These are phyloP conservation scores for Sugiyamaella xylanicola DNA, from an alignment of 1,139 yeast genomes.

Conservation along the genomic window DNA sequence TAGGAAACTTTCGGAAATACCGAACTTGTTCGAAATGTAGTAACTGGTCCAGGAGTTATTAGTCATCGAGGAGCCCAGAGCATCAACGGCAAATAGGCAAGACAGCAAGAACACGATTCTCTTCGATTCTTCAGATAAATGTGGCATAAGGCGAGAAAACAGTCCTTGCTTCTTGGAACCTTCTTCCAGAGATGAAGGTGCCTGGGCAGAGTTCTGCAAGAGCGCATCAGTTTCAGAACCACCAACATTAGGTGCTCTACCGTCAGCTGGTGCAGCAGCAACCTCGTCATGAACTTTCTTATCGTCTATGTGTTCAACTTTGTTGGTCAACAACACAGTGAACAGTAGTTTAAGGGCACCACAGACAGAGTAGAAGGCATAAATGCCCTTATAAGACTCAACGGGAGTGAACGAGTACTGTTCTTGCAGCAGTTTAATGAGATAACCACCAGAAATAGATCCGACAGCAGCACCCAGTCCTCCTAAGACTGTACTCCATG, in stretches of 20 bases:
- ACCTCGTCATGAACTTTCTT: constrained; percentile 19
- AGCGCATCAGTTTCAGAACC: constrained; percentile 22
- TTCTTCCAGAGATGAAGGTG: too few relatives aligned
- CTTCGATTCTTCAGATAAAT: constrained; percentile 31
- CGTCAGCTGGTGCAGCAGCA: constrained; percentile 2
- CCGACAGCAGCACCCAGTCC: constrained; percentile 74
- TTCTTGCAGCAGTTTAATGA: constrained; percentile 50
- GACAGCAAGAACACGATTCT: constrained; percentile 41
- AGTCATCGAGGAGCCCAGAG: constrained; percentile 80
- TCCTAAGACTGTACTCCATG: constrained; percentile 62
- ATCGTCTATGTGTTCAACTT: constrained; percentile 50
- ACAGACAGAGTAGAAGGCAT: constrained; percentile 55
- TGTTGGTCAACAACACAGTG: constrained; percentile 56
- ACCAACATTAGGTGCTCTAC: constrained; percentile 4
- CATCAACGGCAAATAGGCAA: constrained; percentile 66
- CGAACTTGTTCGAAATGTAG: constrained; percentile 51
- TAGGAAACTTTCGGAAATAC: constrained; percentile 36
- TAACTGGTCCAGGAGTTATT: constrained; percentile 81
- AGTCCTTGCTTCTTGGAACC: background rate
- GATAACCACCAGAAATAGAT: constrained; percentile 59
- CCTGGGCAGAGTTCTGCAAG: constrained; percentile 3
- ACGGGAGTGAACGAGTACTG: constrained; percentile 41
- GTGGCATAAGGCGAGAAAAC: constrained; percentile 29
- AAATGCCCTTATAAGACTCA: constrained; percentile 57
- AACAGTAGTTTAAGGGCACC: constrained; percentile 58